A percentile compares a stretch with the other conserved stretches of the same genome.
Evolutionary conservation across 2,329 filamentous ascomycete species (phyloP).

Genomic region (Aspergillus novoparasiticus): DNA sequence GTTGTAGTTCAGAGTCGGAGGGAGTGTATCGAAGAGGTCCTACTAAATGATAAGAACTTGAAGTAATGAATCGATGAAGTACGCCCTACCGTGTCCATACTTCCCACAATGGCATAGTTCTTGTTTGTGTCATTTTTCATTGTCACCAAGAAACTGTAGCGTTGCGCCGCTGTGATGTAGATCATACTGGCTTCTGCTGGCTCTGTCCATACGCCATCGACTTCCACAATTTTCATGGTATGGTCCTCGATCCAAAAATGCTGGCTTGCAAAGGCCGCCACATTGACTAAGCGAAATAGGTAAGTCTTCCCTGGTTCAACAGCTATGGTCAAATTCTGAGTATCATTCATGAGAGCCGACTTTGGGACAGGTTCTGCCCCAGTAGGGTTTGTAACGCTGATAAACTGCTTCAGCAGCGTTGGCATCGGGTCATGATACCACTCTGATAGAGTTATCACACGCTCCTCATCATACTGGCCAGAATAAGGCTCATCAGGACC

Average conservation of each 20-base stretch:
- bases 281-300: conserved; percentile 72
- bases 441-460: background rate
- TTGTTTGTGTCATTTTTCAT: conserved; percentile 62
- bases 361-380: conserved; percentile 68
- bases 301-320: conserved; percentile 71
- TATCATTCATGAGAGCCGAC: conserved; percentile 69
- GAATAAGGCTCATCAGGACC: conserved; percentile 50
- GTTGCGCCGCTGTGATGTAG: conserved; percentile 69
- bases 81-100: conserved; percentile 29
- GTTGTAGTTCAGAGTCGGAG: conserved; percentile 36
- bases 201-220: conserved; percentile 72
- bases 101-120: conserved; percentile 64
- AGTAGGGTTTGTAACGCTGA: conserved; percentile 53
- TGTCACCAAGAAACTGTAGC: conserved; percentile 58
- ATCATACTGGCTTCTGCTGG: conserved; percentile 62
- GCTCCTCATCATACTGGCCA: conserved; percentile 5
- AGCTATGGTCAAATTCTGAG: conserved; percentile 58
- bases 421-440: conserved; percentile 11
- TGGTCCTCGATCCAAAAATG: conserved; percentile 54
- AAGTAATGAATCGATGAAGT: conserved; percentile 36
- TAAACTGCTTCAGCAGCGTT: background rate
- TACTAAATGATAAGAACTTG: background rate
- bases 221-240: conserved; percentile 69
- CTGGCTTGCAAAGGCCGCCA: conserved; percentile 67
- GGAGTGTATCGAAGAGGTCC: conserved; percentile 18